Base-by-base conservation (phyloP, 371 early-diverging fungal genomes). In the Saksenaea vasiformis region DNA sequence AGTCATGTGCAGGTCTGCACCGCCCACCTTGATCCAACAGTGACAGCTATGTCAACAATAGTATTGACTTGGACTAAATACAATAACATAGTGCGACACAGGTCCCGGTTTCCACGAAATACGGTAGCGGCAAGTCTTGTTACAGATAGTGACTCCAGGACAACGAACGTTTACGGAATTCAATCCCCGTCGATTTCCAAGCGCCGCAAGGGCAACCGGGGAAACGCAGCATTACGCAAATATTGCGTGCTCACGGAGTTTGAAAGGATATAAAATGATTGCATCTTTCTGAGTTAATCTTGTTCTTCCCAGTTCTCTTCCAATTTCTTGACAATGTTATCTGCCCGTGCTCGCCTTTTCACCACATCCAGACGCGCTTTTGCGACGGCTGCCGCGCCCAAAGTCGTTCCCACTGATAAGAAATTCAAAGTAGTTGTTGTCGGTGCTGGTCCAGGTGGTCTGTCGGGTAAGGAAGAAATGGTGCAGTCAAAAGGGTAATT, bases 371-470 rank as follows among this genome's bases (percentile, higher is more conserved):
- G 63, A 56, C 73, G 71, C 54, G 62, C 71, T 37, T 71, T 77
- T 60, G 71, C 73, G n/a, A 75, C 76, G 47, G 71, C 65, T 55
- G 57, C 73, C 14, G 66, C 66, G 28, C 44, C 69, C 5, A 66
- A 69, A 35, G 44, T 66, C 17, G 55, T 60, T 27, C 60, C 67
- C 24, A 41, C 67, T 3, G 76, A 75, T 51, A 71, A 76, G 60
- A 79, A 83, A 28, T 87, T 85, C 65, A 86, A 85, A 65, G 84
- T 86, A 28, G 85, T 87, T 31, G 85, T 87, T 43, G 83, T 86
- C 61, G 89, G 89, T 65, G 89, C 85, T 61, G 89, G 89, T 36
- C 82, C 87, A 64, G 89, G 83, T 75, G 89, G 89, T 69, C 69
- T 85, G 60, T 80, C 84, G 56, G 85, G 85, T 85, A 79, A 22